Base-by-base conservation (phyloP, 1,284 basidiomycete genomes). In the Spongispora temasekensis region DNA sequence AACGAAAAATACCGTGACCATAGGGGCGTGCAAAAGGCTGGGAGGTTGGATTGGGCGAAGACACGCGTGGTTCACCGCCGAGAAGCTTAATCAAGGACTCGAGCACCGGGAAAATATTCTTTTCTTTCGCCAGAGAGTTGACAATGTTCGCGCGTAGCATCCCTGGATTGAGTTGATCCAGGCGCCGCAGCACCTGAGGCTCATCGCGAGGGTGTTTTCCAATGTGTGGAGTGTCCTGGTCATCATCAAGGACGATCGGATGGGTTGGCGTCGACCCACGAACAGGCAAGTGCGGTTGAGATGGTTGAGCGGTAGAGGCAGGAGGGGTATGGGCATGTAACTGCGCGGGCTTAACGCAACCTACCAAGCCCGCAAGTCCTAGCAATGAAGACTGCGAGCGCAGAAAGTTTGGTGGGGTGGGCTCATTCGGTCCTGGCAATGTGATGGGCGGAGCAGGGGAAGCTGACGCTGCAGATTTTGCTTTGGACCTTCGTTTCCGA, bases 171-270 rank as follows among this genome's bases (percentile, higher is more conserved):
- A 80, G 63, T 28, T 66, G 59, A 37, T 67, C 63, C 31, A 62
- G 35, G 57, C 6, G 31, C 25, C 57, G 60, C 12, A 63, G 55
- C 21, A 53, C 50, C 57, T 61, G 64, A 7, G 12, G 4, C 46
- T 63, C 59, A 21, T 19, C 21, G 35, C 21, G 35, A 59, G 23
- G 54, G n/a, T 51, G 54, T 30, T 64, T 59, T 53, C 59, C 57
- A 1, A 56, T 58, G 42, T 53, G 62, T 5, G 61, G 55, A 59
- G 35, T 13, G 37, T 79, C 75, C n/a, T 77, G 74, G 31, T 81
- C 80, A 54, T 88, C 89, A 30, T 90, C 86, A 28, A 91, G 75
- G 5, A 90, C 78, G 51, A 91, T 91, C 0, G 90, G 89, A 71
- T 90, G 85, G 10, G 79, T 69, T 10, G 84, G 71, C 0, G 82